Base-by-base conservation (phyloP, 805 yeast genomes). In the Sugiyamaella marilandica region DNA sequence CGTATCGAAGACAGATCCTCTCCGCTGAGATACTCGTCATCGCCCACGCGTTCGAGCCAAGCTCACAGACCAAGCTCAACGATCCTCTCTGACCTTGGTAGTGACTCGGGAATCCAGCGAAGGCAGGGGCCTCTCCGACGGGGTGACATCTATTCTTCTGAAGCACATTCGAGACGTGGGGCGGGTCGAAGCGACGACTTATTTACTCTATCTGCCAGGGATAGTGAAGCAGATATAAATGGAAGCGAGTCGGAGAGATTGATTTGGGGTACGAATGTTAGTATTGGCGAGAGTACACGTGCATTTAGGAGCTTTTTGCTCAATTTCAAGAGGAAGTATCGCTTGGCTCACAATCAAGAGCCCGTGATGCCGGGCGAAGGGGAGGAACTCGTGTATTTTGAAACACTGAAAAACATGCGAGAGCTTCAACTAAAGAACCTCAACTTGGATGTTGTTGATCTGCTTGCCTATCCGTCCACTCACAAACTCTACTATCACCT, bases 181-280 rank as follows among this genome's bases (percentile, higher is more conserved):
- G 90, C 94, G 32, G 74, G 75, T 65, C 70, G 81, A 55, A 72
- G 90, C 2, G 47, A 29, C 16, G 52, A 44, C 5, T n/a, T 50
- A 2, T 44, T 44, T 32, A 50, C 53, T 5, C 21, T 44, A 13
- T 45, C 49, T 34, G 49, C 49, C 13, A 43, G 49, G 18, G 49
- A 49, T 26, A 44, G 44, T n/a, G 49, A 50, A 2, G n/a, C 35
- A 11, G 68, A 69, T 14, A 63, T 63, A 8, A 68, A 73, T 49
- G 72, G 74, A 21, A 81, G 80, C 50, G 96, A 86, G 59, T 95
- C 96, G 0, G 82, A 83, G 21, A 79, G 95, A 63, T 96, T 94
- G 50, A 92, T 94, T 64, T 94, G 99, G 99, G 99, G 99, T 70
- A 94, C 99, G 1, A 90, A 92, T 65, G 96, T 94, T 26, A 85